Evolutionary conservation across 2,329 filamentous ascomycete genomes (phyloP).

Genomic region (Ceratocystis colombiana): DNA sequence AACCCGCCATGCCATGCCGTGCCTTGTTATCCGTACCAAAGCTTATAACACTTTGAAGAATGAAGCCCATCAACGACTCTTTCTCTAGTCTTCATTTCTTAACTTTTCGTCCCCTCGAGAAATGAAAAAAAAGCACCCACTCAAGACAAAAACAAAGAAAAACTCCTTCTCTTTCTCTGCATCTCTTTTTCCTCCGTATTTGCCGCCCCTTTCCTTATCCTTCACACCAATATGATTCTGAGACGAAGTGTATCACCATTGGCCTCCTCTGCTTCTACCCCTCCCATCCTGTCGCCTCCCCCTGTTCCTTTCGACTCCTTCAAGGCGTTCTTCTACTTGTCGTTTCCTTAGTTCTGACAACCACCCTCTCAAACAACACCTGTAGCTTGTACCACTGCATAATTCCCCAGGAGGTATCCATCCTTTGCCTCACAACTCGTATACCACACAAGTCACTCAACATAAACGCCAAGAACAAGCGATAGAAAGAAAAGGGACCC

Average conservation of each 20-base stretch:
- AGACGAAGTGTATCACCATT: constrained; percentile 12
- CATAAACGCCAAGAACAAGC: not conserved
- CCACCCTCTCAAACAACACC: not conserved
- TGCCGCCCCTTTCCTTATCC: not conserved
- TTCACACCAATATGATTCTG: constrained; percentile 1
- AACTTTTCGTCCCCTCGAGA: too few species aligned
- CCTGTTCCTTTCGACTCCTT: constrained; percentile 14
- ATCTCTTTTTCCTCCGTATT: not conserved
- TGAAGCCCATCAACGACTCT: not conserved
- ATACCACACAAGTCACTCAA: not conserved
- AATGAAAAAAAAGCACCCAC: too few species aligned
- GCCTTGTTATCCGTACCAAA: not conserved
- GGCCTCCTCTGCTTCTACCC: not conserved
- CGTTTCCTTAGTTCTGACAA: constrained; percentile 1
- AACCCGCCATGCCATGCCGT: not conserved
- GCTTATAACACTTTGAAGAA: not conserved
- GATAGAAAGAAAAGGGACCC: not conserved
- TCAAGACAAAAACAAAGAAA: too few species aligned
- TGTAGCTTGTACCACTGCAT: not conserved
- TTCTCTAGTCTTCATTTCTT: not conserved
- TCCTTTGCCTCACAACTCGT: not conserved
- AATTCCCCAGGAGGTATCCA: not conserved
- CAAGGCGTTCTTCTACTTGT: not conserved
- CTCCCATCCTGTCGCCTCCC: constrained; percentile 10
- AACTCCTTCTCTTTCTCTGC: not conserved